Evolutionary conservation across 2,329 filamentous ascomycete genomes (phyloP).

Genomic region (Hymenoscyphus linearis): DNA sequence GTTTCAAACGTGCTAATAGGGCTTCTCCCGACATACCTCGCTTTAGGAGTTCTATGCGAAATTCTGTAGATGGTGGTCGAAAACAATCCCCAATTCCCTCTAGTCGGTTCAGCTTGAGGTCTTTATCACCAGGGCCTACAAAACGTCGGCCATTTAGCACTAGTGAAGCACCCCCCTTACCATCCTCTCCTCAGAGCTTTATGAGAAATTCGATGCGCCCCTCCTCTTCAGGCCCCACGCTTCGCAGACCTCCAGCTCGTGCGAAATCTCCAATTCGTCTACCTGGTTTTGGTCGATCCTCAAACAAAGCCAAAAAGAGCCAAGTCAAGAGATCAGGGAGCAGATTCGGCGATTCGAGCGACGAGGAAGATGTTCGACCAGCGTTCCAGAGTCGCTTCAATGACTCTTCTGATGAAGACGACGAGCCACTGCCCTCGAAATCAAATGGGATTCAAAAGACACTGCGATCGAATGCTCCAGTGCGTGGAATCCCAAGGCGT

Average conservation of each 20-base stretch:
- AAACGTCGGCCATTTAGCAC: constrained; percentile 39
- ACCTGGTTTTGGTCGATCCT: constrained; percentile 24
- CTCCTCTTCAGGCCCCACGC: constrained; percentile 33
- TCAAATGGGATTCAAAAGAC: constrained; percentile 11
- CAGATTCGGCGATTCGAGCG: constrained; percentile 33
- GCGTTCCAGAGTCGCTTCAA: constrained; percentile 47
- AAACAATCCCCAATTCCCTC: constrained; percentile 38
- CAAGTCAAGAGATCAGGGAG: constrained; percentile 15
- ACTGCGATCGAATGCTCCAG: constrained; percentile 20
- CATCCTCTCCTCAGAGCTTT: constrained; percentile 40
- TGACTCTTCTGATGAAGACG: constrained; percentile 60
- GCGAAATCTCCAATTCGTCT: constrained; percentile 18
- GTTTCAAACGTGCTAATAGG: constrained; percentile 63
- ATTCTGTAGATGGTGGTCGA: constrained; percentile 26
- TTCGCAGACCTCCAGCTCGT: constrained; percentile 12
- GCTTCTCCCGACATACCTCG: constrained; percentile 46
- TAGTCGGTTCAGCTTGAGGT: constrained; percentile 66
- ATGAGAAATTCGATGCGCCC: constrained; percentile 34
- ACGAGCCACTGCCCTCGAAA: constrained; percentile 20
- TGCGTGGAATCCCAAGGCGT: constrained; percentile 46
- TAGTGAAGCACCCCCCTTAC: constrained; percentile 34
- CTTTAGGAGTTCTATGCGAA: constrained; percentile 72
- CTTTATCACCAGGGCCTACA: constrained; percentile 61
- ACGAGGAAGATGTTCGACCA: constrained; percentile 30
- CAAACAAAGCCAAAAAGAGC: constrained; percentile 19